Conservation (phyloP, 176 grass and related monocot genomes). For the Musa acuminata region DNA sequence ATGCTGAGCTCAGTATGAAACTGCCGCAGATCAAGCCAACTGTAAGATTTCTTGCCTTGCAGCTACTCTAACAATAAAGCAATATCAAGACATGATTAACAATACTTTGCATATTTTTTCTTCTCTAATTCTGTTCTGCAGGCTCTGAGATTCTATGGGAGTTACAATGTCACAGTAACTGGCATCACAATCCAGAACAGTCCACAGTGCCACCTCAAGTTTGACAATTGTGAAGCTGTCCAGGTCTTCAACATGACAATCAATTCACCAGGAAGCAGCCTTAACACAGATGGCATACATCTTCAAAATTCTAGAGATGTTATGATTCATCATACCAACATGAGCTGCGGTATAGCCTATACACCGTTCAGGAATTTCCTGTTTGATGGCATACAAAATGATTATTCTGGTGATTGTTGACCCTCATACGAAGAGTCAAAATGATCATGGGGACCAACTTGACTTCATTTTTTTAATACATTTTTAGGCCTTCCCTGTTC, state of each 20-base stretch:
- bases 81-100: not conserved
- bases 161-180: constrained; percentile 73
- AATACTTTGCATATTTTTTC: constrained; percentile 18
- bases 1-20: constrained; percentile 43
- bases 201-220: constrained; percentile 96
- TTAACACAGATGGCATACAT: constrained; percentile 98
- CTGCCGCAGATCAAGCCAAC: constrained; percentile 94
- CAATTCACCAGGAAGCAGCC: constrained; percentile 71
- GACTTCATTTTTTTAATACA: not conserved
- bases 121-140: constrained; percentile 33
- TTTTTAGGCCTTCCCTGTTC: not conserved
- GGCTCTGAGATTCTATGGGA: constrained; percentile 95
- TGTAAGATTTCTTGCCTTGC: constrained; percentile 28
- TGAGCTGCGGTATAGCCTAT: constrained; percentile 55
- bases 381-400: not conserved
- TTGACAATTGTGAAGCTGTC: constrained; percentile 85
- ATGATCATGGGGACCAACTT: not conserved
- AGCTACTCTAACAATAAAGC: not conserved
- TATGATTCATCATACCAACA: constrained; percentile 76
- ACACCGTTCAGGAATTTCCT: not conserved
- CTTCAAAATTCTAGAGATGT: constrained; percentile 96
- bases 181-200: constrained; percentile 98
- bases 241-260: constrained; percentile 77
- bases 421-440: not conserved
- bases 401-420: not conserved